Evolutionary conservation across 2,329 filamentous ascomycete genomes (phyloP), one percentile per base, ranked within the genome.

Genomic region (Stachybotrys elegans): DNA sequence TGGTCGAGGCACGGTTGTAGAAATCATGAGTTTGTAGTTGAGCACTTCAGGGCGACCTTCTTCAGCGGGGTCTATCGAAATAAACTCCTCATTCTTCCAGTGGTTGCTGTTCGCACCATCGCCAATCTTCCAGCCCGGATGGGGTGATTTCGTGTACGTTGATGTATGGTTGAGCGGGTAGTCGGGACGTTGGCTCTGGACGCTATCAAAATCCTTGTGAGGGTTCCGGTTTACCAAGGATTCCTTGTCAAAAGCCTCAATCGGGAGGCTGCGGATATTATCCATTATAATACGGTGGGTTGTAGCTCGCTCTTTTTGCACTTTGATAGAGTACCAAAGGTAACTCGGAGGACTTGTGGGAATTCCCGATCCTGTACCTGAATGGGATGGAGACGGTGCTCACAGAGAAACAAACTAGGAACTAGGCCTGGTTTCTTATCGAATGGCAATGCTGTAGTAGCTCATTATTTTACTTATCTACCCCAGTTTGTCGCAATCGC

Each of bases 21-120:
- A 84, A 58, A 95, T 90, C 22, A 95, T 70, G 3, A 95, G 77
- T 62, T 92, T 92, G 75, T 95, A 95, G 70, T 95, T 95, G 63
- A 29, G 25, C n/a, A 29, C 25, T 29, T 29, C 25, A 12, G 25
- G 25, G n/a, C 25, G 25, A n/a, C 25, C 25, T 3, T n/a, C 11
- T 29, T 29, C 25, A 12, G 25, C 25, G n/a, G 25, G 25, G 25
- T 29, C 25, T 12, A 29, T 29, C 11, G 25, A 29, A n/a, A 29
- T n/a, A 29, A 29, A 29, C 25, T 29, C 25, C n/a, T n/a, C n/a
- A n/a, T 29, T n/a, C n/a, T n/a, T 29, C 25, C 25, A 29, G n/a
- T 3, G 25, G 25, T n/a, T n/a, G n/a, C n/a, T n/a, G 11, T 11
- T 12, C 25, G 25, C 25, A 11, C 25, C 25, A 29, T 29, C 25